Evolutionary conservation across 1,284 basidiomycete species (phyloP).

Genomic region (Serendipita sp.): DNA sequence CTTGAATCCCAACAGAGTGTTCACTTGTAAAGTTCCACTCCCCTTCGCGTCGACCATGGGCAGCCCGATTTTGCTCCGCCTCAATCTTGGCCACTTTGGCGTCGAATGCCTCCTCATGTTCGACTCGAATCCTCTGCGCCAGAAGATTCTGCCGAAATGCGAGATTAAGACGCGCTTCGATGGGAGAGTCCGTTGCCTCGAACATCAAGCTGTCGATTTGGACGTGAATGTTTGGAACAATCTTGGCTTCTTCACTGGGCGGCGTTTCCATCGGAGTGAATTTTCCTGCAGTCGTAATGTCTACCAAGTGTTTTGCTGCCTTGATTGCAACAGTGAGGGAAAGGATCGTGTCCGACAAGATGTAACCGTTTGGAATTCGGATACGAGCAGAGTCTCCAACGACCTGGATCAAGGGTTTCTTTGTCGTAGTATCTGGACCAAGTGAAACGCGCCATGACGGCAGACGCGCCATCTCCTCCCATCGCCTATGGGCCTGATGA

Average conservation of each 20-base stretch:
- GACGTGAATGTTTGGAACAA: slow-evolving; percentile 51
- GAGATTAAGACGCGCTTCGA: slow-evolving; percentile 69
- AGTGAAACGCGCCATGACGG: slow-evolving; percentile 42
- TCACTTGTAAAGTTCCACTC: slow-evolving; percentile 37
- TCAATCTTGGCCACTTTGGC: slow-evolving; percentile 58
- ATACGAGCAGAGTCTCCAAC: slow-evolving; percentile 55
- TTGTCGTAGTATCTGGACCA: slow-evolving; percentile 11
- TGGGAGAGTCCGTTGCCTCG: slow-evolving; percentile 79
- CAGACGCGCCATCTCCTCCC: slow-evolving; percentile 69
- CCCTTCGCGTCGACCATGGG: slow-evolving; percentile 15
- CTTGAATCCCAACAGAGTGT: slow-evolving; percentile 53
- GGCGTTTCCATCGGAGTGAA: slow-evolving; percentile 42
- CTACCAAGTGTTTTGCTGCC: slow-evolving; percentile 47
- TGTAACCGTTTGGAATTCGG: slow-evolving; percentile 67
- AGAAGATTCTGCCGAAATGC: slow-evolving; percentile 67
- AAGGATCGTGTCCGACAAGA: slow-evolving; percentile 59
- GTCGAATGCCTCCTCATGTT: slow-evolving; percentile 69
- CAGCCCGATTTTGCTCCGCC: slow-evolving; percentile 21
- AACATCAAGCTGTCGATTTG: slow-evolving; percentile 47
- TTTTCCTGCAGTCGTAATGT: slow-evolving; percentile 31
- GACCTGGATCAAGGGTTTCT: slow-evolving; percentile 23
- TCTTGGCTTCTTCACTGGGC: slow-evolving; percentile 54
- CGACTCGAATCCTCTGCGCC: slow-evolving; percentile 61
- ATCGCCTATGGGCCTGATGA: slow-evolving; percentile 27
- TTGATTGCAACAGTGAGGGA: slow-evolving; percentile 54